Evolutionary conservation across 2,329 filamentous ascomycete genomes (phyloP).

Genomic region (Aureobasidium uvarum): DNA sequence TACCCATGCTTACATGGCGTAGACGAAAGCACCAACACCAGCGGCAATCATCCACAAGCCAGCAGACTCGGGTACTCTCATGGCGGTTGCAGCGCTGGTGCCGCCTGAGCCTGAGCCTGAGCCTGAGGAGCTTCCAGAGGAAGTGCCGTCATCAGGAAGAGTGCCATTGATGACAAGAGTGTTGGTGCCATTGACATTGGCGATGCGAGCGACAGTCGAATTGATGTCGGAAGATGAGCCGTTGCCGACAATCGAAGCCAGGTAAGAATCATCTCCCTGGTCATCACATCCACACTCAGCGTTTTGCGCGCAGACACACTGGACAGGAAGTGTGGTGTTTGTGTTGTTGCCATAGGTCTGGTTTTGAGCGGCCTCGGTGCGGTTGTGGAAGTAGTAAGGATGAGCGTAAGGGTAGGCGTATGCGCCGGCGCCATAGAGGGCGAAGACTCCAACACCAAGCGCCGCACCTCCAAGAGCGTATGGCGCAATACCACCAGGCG

Average conservation of each 20-base stretch:
- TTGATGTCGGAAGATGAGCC: slow-evolving; percentile 64
- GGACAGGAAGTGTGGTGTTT: slow-evolving; percentile 61
- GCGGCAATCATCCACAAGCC: slow-evolving; percentile 44
- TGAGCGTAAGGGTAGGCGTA: slow-evolving; percentile 60
- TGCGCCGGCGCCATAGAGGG: slow-evolving; percentile 62
- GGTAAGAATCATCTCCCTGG: slow-evolving; percentile 58
- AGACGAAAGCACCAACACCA: slow-evolving; percentile 40
- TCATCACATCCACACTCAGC: slow-evolving; percentile 67
- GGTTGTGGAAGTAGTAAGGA: slow-evolving; percentile 55
- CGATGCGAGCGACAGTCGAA: slow-evolving; percentile 61
- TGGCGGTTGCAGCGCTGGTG: slow-evolving; percentile 32
- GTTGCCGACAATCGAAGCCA: slow-evolving; percentile 58
- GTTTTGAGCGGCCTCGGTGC: slow-evolving; percentile 42
- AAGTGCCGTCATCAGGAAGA: slow-evolving; percentile 53
- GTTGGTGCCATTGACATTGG: slow-evolving; percentile 59
- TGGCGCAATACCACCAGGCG: slow-evolving; percentile 53
- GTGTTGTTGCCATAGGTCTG: slow-evolving; percentile 33
- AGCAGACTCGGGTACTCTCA: slow-evolving; percentile 35
- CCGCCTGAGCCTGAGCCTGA: not conserved
- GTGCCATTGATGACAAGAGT: slow-evolving; percentile 75
- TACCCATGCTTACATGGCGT: slow-evolving; percentile 33
- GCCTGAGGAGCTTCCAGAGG: no score
- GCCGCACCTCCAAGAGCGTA: slow-evolving; percentile 54
- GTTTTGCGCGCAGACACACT: slow-evolving; percentile 60
- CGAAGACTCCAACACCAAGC: slow-evolving; percentile 60